Evolutionary conservation across 164 flowering plant genomes (phyloP), one percentile per base, ranked within the genome.

Genomic region (Magnolia changhungtana): DNA sequence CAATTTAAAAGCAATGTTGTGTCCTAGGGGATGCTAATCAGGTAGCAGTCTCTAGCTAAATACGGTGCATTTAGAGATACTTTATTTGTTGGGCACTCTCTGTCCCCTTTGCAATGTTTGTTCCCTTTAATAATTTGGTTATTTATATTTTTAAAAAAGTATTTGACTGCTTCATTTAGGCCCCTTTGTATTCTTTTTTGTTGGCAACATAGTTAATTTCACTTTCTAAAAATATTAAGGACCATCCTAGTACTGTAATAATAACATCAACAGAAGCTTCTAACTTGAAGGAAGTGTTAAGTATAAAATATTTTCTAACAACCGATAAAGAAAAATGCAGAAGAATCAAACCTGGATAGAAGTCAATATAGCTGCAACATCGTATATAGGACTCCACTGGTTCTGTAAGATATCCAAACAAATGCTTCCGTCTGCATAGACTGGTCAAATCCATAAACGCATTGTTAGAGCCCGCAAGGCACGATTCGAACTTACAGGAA

Each of bases 371-470:
- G 88, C 88, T 29, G 88, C 88, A 51, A 81, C 88, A 80, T 86
- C 88, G 78, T 86, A 86, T 63, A 84, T 86, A 11, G 87, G 88
- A 77, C 88, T 86, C 88, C 87, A 86, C 77, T 86, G 88, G 58
- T 86, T 86, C 74, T 86, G 87, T 55, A 86, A 65, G 59, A 86
- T 86, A 72, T 86, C 88, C 83, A 84, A 79, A 61, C 88, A 86
- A 67, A 86, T 86, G 78, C 88, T 86, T 76, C 85, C 85, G 74
- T 83, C 85, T 74, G 85, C 85, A 81, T 83, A 83, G 49, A 83
- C 85, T 83, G 83, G n/a, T 52, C 37, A 77, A 75, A 63, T 58
- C 68, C 18, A 58, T 37, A 79, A 16, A 71, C 59, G n/a, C 50
- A 74, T 14, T n/a, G 37, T 50, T 9, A 74, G 69, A n/a, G 31